phyloP scores from a whole-genome alignment of 2,329 filamentous ascomycete species.

The Xylariaceae sp. region DNA sequence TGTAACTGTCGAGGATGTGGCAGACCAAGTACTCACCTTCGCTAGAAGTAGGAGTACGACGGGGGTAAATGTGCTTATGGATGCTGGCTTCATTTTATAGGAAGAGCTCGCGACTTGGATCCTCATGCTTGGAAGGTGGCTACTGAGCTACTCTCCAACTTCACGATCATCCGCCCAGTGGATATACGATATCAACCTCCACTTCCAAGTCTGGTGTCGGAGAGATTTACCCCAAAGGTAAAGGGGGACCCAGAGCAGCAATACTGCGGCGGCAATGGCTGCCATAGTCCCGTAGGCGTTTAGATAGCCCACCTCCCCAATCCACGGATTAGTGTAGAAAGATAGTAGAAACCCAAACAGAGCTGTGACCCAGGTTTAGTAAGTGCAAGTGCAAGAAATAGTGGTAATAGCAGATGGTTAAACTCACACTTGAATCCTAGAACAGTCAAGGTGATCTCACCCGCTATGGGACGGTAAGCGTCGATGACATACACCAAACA shows the following conservation, averaged over 20 bases:
- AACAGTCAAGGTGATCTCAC: conserved; percentile 59
- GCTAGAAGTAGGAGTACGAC: conserved; percentile 56
- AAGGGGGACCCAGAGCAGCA: conserved; percentile 56
- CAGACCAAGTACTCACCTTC: conserved; percentile 58
- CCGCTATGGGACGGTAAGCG: conserved; percentile 61
- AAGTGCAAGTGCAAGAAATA: neutral
- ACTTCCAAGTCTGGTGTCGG: conserved; percentile 54
- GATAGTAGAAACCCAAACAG: conserved; percentile 63
- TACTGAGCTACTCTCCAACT: conserved; percentile 54
- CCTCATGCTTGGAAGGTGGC: neutral
- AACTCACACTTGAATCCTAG: conserved; percentile 60
- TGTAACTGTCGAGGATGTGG: conserved; percentile 62
- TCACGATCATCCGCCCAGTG: conserved; percentile 61
- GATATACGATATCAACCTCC: conserved; percentile 52
- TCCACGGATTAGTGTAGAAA: conserved; percentile 67
- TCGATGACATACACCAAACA: conserved; percentile 64
- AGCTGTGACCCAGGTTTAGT: conserved; percentile 40
- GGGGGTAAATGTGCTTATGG: conserved; percentile 58
- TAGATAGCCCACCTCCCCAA: conserved; percentile 54
- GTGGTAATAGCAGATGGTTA: neutral
- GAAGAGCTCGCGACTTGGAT: neutral
- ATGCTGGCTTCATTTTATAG: conserved; percentile 46
- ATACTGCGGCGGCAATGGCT: conserved; percentile 54
- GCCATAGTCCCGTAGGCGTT: conserved; percentile 63
- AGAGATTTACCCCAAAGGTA: conserved; percentile 59